Conservation (phyloP, 805 yeast genomes). For the Torulaspora quercuum region DNA sequence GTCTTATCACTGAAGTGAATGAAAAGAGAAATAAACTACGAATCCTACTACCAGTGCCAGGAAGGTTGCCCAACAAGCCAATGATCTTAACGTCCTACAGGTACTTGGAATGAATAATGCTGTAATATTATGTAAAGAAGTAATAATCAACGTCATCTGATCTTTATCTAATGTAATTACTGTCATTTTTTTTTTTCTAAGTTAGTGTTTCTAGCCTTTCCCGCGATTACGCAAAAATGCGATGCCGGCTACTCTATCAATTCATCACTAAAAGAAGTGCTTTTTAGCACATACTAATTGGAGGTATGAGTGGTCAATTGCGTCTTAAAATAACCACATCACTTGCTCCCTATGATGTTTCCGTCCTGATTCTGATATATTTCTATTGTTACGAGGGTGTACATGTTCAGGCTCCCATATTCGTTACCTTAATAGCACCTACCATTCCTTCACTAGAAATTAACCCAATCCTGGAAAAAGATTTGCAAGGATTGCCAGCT, state of each 20-base stretch:
- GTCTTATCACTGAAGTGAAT: slow-evolving; percentile 64
- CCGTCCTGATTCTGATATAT: slow-evolving; percentile 23
- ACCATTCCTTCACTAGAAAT: slow-evolving; percentile 19
- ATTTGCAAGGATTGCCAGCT: slow-evolving; percentile 7
- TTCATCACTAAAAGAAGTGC: neutral
- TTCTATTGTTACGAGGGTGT: slow-evolving; percentile 17
- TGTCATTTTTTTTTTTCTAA: too few relatives aligned
- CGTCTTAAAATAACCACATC: slow-evolving; percentile 11
- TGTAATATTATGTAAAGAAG: too few relatives aligned
- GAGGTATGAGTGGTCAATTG: slow-evolving; percentile 4
- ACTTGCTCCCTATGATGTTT: slow-evolving; percentile 30
- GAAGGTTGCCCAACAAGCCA: slow-evolving; percentile 71
- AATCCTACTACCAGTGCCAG: slow-evolving; percentile 83
- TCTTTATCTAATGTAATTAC: too few relatives aligned
- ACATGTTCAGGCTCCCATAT: slow-evolving; percentile 13
- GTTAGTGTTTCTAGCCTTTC: too few relatives aligned
- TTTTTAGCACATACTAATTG: neutral
- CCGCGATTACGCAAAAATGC: too few relatives aligned
- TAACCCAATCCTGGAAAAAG: slow-evolving; percentile 21
- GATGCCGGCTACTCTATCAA: too few relatives aligned
- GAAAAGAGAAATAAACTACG: slow-evolving; percentile 67
- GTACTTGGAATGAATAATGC: slow-evolving; percentile 70
- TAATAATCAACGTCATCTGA: too few relatives aligned
- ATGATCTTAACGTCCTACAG: slow-evolving; percentile 74
- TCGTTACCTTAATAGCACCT: slow-evolving; percentile 22